These are phyloP conservation scores for Zangia roseola DNA, from an alignment of 768 basidiomycete genomes.

Conservation along the genomic window DNA sequence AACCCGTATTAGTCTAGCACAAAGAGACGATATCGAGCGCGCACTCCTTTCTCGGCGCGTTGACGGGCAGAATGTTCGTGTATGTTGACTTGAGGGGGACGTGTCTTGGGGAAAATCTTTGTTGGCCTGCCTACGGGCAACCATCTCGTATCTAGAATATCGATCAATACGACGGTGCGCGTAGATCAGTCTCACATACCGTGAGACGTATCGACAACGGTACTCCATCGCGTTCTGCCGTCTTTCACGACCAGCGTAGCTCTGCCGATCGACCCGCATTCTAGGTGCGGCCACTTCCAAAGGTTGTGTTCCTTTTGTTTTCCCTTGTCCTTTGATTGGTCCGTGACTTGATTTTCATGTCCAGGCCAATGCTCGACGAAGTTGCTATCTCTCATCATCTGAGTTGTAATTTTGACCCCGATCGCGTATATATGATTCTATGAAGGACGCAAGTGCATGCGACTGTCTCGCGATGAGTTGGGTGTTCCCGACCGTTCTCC, in stretches of 20 bases:
- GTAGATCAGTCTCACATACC: slow-evolving; percentile 14
- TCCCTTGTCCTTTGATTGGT: slow-evolving; percentile 17
- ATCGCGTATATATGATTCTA: too few relatives aligned
- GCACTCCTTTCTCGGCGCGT: slow-evolving; percentile 66
- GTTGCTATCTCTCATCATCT: too few relatives aligned
- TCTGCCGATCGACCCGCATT: slow-evolving; percentile 55
- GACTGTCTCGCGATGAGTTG: too few relatives aligned
- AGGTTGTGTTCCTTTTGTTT: slow-evolving; percentile 32
- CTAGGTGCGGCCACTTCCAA: slow-evolving; percentile 52
- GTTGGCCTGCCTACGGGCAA: slow-evolving; percentile 31
- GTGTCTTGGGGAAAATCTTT: slow-evolving; percentile 60
- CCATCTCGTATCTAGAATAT: slow-evolving; percentile 31
- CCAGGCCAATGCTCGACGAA: slow-evolving; percentile 72
- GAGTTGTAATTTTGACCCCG: too few relatives aligned
- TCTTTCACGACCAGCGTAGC: slow-evolving; percentile 49
- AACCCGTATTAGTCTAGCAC: neutral
- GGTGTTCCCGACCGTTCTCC: too few relatives aligned
- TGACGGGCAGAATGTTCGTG: slow-evolving; percentile 40
- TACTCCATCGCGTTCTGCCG: slow-evolving; percentile 53
- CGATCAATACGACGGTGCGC: slow-evolving; percentile 5
- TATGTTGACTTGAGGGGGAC: slow-evolving; percentile 33
- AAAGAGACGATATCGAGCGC: slow-evolving; percentile 11
- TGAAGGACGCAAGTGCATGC: too few relatives aligned
- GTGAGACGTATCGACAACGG: slow-evolving; percentile 33
- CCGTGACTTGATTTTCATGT: slow-evolving; percentile 36